Evolutionary conservation across 2,329 filamentous ascomycete species (phyloP).

Genomic region (Incumbomyces lentus): DNA sequence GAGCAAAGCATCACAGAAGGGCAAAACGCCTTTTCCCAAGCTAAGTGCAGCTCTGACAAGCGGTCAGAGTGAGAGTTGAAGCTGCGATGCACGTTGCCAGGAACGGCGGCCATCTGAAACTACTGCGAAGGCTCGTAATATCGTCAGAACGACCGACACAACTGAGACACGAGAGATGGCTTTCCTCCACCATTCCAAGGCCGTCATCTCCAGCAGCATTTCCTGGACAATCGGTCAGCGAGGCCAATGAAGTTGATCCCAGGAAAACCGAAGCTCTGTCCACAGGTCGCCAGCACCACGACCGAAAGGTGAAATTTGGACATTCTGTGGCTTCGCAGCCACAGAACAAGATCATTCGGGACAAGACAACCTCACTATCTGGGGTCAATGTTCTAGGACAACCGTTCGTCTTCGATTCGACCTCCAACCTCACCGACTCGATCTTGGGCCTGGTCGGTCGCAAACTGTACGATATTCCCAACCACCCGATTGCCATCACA

Average conservation of each 20-base stretch:
- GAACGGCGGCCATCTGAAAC: slow-evolving; percentile 18
- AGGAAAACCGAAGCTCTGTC: slow-evolving; percentile 12
- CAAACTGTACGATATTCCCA: slow-evolving; percentile 75
- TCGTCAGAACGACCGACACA: not conserved
- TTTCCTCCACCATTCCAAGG: not conserved
- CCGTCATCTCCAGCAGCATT: slow-evolving; percentile 7
- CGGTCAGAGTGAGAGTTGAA: not conserved
- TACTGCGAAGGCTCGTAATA: slow-evolving; percentile 6
- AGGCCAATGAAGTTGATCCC: slow-evolving; percentile 15
- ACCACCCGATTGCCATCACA: slow-evolving; percentile 86
- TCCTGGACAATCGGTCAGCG: slow-evolving; percentile 15
- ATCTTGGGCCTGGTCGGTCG: slow-evolving; percentile 66
- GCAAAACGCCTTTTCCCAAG: too few species aligned
- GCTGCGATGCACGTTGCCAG: slow-evolving; percentile 16
- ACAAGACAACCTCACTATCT: slow-evolving; percentile 4
- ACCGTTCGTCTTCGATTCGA: slow-evolving; percentile 46
- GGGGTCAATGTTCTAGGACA: slow-evolving; percentile 16
- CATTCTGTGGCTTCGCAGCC: slow-evolving; percentile 2
- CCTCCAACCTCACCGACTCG: slow-evolving; percentile 72
- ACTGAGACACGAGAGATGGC: not conserved
- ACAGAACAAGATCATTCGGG: slow-evolving; percentile 13
- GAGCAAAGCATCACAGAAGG: too few species aligned
- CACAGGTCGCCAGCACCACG: not conserved
- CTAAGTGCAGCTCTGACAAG: too few species aligned
- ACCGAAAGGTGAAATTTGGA: slow-evolving; percentile 8